phyloP scores from a whole-genome alignment of 73 alveolate species.

The Tetrahymena elliotti region DNA sequence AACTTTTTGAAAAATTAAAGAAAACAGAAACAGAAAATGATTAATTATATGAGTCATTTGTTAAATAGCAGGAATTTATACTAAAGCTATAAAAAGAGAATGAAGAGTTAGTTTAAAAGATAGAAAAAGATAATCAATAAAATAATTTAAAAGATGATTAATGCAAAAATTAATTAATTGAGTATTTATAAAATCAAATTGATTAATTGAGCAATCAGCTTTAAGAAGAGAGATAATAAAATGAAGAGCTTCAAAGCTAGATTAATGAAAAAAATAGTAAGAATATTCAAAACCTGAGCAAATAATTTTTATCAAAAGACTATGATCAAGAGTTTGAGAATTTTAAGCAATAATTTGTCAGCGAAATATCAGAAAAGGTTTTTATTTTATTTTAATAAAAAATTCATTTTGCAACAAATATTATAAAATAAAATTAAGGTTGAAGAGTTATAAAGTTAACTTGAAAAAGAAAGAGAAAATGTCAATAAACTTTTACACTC shows the following conservation, averaged over 20 bases:
- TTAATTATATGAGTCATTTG: background rate
- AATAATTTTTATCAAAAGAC: background rate
- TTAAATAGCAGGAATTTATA: background rate
- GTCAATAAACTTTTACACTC: background rate
- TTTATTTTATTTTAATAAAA: background rate
- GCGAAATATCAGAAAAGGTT: background rate
- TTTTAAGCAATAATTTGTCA: background rate
- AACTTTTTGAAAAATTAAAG: background rate
- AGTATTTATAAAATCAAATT: background rate
- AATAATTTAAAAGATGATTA: background rate
- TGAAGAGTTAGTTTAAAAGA: background rate
- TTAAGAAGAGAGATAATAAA: background rate
- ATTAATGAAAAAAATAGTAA: background rate
- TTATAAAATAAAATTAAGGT: background rate
- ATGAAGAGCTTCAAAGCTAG: background rate
- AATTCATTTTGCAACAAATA: background rate
- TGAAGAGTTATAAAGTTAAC: background rate
- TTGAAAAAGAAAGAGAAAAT: background rate
- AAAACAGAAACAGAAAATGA: background rate
- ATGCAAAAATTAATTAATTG: background rate
- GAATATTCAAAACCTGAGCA: background rate
- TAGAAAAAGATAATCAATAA: background rate
- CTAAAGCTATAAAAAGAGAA: background rate
- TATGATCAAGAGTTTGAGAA: background rate
- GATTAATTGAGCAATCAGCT: background rate